A percentile compares a stretch with the other conserved stretches of the same genome.
Conservation (phyloP, 345 rosid genomes). For the Eucalyptus curtisii region DNA sequence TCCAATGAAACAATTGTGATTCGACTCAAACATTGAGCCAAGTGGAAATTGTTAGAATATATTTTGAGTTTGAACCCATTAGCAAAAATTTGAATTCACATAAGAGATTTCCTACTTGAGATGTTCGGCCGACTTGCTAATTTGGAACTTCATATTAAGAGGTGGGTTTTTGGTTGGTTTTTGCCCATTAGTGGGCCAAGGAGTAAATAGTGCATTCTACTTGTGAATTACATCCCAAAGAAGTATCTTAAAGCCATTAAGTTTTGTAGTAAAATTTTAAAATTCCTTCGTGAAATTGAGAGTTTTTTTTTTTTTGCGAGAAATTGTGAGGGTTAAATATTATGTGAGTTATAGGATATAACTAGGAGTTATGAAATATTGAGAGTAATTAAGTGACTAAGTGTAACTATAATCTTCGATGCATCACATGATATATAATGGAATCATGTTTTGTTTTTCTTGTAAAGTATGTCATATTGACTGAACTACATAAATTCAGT, state of each 20-base stretch:
- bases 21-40: background rate
- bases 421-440: background rate
- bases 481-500: accelerated
- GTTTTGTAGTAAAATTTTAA: background rate
- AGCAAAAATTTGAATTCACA: background rate
- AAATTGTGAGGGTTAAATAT: background rate
- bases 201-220: background rate
- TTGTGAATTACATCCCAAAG: background rate
- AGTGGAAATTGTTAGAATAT: background rate
- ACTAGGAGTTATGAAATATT: background rate
- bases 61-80: background rate
- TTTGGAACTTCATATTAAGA: background rate
- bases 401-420: background rate
- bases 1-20: background rate
- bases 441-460: background rate
- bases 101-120: background rate
- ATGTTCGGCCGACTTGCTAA: background rate
- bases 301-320: background rate
- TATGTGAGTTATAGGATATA: background rate
- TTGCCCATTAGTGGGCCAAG: background rate
- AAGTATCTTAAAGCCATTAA: background rate
- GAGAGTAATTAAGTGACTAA: background rate
- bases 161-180: background rate
- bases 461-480: background rate
- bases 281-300: background rate